These are phyloP conservation scores for Tolypocladium amazonense DNA, from an alignment of 2,329 filamentous ascomycete genomes.

Conservation along the genomic window DNA sequence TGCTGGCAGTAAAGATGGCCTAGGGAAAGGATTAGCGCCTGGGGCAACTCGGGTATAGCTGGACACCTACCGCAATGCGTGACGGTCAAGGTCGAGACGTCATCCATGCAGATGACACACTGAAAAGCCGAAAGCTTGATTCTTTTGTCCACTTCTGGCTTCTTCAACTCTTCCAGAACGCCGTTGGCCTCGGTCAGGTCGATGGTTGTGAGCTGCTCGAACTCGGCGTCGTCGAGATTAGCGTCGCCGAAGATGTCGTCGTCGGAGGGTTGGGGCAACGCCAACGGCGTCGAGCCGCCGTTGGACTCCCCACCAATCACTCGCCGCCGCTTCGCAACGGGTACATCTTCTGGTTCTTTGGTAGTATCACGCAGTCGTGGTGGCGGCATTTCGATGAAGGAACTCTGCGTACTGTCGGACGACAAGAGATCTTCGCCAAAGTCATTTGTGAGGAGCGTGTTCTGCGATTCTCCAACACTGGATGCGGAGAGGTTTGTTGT, in stretches of 20 bases:
- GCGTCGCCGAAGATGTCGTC: slow-evolving; percentile 18
- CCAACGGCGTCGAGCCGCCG: background rate
- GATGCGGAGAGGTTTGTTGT: slow-evolving; percentile 8
- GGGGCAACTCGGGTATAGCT: background rate
- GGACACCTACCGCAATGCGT: slow-evolving; percentile 53
- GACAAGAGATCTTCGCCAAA: slow-evolving; percentile 13
- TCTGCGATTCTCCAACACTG: slow-evolving; percentile 13
- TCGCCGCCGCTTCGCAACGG: slow-evolving; percentile 16
- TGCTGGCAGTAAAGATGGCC: slow-evolving; percentile 55
- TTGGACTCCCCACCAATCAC: background rate
- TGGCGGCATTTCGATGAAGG: slow-evolving; percentile 14
- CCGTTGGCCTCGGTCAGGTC: slow-evolving; percentile 30
- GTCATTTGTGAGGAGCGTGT: slow-evolving; percentile 16
- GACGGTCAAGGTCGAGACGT: slow-evolving; percentile 45
- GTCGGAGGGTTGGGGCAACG: slow-evolving; percentile 3
- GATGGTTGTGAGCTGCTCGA: slow-evolving; percentile 19
- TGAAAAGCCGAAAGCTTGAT: slow-evolving; percentile 46
- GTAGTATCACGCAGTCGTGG: background rate
- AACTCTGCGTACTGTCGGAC: slow-evolving; percentile 14
- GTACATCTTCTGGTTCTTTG: slow-evolving; percentile 1
- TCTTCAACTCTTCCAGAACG: slow-evolving; percentile 30
- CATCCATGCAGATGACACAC: slow-evolving; percentile 60
- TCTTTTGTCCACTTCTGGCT: slow-evolving; percentile 35
- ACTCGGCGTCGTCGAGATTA: slow-evolving; percentile 7
- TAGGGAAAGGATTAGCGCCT: slow-evolving; percentile 15